phyloP scores from a whole-genome alignment of 2,329 filamentous ascomycete genomes.

The Colletotrichum abscissum region DNA sequence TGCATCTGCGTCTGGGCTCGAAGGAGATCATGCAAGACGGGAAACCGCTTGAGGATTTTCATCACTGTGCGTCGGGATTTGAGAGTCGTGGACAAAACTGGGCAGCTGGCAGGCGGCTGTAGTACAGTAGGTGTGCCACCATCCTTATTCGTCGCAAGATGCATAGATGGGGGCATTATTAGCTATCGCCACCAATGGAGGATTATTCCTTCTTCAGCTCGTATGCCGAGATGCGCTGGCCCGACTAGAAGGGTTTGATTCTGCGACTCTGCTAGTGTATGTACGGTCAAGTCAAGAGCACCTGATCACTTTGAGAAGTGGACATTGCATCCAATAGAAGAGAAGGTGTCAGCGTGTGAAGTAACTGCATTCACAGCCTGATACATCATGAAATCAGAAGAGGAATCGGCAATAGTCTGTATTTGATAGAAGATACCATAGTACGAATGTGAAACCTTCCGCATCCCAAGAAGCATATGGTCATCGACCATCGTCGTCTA shows the following conservation, averaged over 20 bases:
- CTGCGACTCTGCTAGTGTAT: constrained; percentile 1
- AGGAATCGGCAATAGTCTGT: neutral
- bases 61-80: neutral
- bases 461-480: neutral
- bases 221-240: neutral
- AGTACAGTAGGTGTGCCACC: neutral
- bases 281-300: neutral
- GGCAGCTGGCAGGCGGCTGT: neutral
- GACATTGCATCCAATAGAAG: neutral
- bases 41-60: neutral
- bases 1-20: neutral
- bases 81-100: neutral
- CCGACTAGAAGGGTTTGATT: neutral
- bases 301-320: constrained; percentile 7
- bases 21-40: neutral
- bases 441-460: neutral
- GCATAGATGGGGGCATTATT: neutral
- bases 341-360: neutral
- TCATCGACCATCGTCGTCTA: too few species aligned
- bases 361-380: neutral
- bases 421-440: neutral
- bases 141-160: neutral
- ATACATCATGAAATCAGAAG: neutral
- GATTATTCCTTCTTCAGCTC: neutral
- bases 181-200: neutral